phyloP scores from a whole-genome alignment of 2,329 filamentous ascomycete genomes.

The Pseudocercospora eumusae region DNA sequence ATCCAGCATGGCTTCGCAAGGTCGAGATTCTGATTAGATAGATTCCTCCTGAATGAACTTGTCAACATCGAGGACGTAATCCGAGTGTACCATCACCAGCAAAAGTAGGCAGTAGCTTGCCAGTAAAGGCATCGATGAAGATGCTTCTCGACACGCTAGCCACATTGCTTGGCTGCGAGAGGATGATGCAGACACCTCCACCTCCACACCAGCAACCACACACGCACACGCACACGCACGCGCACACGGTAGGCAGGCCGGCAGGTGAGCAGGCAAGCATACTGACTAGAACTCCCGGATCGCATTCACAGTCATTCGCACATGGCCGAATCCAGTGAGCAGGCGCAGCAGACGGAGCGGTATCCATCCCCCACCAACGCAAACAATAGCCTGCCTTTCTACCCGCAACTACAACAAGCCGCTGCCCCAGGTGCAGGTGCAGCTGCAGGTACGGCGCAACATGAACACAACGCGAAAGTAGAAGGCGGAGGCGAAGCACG shows the following conservation, averaged over 20 bases:
- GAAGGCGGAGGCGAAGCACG: not conserved
- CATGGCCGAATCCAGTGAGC: constrained; percentile 3
- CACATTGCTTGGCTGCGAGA: constrained; percentile 2
- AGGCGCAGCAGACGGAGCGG: constrained; percentile 7
- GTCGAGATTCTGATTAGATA: constrained; percentile 5
- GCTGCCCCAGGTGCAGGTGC: not conserved
- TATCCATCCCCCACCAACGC: constrained; percentile 18
- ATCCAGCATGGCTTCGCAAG: not conserved
- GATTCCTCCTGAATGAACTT: not conserved
- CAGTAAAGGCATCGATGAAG: not conserved
- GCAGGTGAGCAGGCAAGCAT: not conserved
- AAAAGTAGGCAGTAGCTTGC: not conserved
- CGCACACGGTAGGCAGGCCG: not conserved
- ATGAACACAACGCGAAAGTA: not conserved
- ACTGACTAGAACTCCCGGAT: not conserved
- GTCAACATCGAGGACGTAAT: not conserved
- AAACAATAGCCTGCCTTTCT: constrained; percentile 15
- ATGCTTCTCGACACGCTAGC: not conserved
- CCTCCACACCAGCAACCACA: not conserved
- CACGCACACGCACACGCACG: no score
- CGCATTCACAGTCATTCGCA: not conserved
- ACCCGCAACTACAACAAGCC: constrained; percentile 12
- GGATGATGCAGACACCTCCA: not conserved
- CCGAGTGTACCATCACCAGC: not conserved
- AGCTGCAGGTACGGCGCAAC: not conserved